Percentiles rank a stretch among this genome's conserved stretches.
Conservation (phyloP, 257 asterid species). For the Nicotiana noctiflora region DNA sequence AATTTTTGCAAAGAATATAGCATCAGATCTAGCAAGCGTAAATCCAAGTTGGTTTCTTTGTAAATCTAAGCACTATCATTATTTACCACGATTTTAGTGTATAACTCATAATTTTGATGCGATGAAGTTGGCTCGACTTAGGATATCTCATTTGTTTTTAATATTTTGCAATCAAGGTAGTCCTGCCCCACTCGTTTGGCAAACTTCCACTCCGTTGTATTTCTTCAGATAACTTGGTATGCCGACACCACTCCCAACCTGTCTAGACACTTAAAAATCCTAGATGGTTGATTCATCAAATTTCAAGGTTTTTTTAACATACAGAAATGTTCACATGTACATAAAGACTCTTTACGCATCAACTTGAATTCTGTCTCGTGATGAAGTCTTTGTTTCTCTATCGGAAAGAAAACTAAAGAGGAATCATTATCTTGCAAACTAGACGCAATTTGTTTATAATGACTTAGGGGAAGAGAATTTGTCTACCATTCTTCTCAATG, state of each 20-base stretch:
- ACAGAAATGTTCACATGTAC: background rate
- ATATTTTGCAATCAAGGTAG: background rate
- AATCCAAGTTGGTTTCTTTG: background rate
- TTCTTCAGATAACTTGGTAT: background rate
- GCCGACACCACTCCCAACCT: background rate
- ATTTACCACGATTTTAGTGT: background rate
- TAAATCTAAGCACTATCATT: background rate
- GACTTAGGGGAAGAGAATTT: background rate
- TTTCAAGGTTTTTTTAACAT: background rate
- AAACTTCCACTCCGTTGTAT: background rate
- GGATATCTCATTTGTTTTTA: background rate
- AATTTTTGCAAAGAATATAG: background rate
- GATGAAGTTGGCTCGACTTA: background rate
- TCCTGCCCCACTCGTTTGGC: background rate
- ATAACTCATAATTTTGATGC: background rate
- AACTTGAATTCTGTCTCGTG: background rate
- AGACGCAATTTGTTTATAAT: background rate
- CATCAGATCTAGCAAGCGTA: background rate
- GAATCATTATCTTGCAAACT: background rate
- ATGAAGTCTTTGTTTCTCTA: background rate
- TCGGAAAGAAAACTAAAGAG: background rate
- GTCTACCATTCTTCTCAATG: too few species aligned
- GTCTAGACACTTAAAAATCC: too few species aligned
- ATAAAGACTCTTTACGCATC: background rate
- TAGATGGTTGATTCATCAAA: background rate